phyloP scores from a whole-genome alignment of 2,329 filamentous ascomycete genomes.

The Colletotrichum abscissum region DNA sequence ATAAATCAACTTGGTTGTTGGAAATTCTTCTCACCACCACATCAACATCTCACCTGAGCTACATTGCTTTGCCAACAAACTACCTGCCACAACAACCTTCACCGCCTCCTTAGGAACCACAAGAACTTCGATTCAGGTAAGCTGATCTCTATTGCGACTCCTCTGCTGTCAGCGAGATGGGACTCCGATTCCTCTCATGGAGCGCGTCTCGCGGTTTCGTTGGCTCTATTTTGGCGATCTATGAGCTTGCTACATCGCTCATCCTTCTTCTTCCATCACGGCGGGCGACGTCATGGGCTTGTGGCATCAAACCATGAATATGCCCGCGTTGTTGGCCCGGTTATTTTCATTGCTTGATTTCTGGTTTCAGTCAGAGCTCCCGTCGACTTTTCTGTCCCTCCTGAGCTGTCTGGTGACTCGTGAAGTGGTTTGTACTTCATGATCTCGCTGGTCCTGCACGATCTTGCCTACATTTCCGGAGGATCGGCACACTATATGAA shows the following conservation, averaged over 20 bases:
- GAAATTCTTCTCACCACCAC: not conserved
- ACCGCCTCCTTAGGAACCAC: not conserved
- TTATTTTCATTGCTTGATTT: not conserved
- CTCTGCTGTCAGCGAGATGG: not conserved
- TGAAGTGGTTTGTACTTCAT: not conserved
- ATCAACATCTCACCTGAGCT: conserved; percentile 10
- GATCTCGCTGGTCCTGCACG: not conserved
- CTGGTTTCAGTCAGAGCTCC: not conserved
- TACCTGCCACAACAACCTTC: conserved; percentile 7
- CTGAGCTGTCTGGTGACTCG: not conserved
- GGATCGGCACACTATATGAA: not conserved
- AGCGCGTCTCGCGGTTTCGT: not conserved
- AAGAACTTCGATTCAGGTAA: not conserved
- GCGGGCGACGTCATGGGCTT: not conserved
- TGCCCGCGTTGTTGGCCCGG: not conserved
- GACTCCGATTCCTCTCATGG: not conserved
- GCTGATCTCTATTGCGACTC: not conserved
- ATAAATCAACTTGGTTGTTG: conserved; percentile 1
- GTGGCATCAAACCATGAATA: not conserved
- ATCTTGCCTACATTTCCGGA: not conserved
- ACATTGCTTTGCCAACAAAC: conserved; percentile 7
- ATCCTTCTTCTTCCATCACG: not conserved
- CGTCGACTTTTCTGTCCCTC: not conserved
- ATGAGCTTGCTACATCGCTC: not conserved
- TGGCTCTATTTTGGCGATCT: not conserved